Evolutionary conservation across 176 grass and related monocot species (phyloP).

Genomic region (Phragmites australis): DNA sequence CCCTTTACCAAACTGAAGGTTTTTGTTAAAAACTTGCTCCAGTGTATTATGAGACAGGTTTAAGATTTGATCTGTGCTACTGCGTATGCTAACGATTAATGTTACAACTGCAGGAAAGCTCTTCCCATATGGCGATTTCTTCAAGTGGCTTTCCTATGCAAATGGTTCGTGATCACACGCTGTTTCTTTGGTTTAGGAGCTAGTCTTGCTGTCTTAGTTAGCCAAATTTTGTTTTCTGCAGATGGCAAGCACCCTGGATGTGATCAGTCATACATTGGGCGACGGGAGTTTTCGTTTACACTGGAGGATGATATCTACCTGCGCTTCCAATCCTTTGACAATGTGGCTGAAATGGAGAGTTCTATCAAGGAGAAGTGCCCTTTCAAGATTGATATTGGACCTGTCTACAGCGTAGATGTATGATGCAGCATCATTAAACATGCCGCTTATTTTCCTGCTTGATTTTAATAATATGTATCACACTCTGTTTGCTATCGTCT

Average conservation of each 20-base stretch:
- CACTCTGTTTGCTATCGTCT: background rate
- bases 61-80: background rate
- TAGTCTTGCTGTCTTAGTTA: background rate
- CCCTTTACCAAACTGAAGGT: background rate
- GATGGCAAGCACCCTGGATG: slow-evolving; percentile 92
- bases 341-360: slow-evolving; percentile 62
- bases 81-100: slow-evolving; percentile 2
- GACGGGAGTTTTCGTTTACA: slow-evolving; percentile 89
- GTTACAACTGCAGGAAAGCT: slow-evolving; percentile 65
- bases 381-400: slow-evolving; percentile 90
- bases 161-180: slow-evolving; percentile 55
- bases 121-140: slow-evolving; percentile 76
- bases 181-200: background rate
- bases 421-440: slow-evolving; percentile 24
- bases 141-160: slow-evolving; percentile 93
- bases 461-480: slow-evolving; percentile 15
- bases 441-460: background rate
- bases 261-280: slow-evolving; percentile 78
- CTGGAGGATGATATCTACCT: slow-evolving; percentile 89
- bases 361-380: slow-evolving; percentile 88
- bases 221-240: slow-evolving; percentile 27
- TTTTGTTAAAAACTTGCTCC: background rate
- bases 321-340: slow-evolving; percentile 88
- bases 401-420: slow-evolving; percentile 94
- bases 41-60: background rate